A percentile compares a stretch with the other conserved stretches of the same genome.
Conservation (phyloP, 1,284 basidiomycete species). For the Macrocybe sp. region DNA sequence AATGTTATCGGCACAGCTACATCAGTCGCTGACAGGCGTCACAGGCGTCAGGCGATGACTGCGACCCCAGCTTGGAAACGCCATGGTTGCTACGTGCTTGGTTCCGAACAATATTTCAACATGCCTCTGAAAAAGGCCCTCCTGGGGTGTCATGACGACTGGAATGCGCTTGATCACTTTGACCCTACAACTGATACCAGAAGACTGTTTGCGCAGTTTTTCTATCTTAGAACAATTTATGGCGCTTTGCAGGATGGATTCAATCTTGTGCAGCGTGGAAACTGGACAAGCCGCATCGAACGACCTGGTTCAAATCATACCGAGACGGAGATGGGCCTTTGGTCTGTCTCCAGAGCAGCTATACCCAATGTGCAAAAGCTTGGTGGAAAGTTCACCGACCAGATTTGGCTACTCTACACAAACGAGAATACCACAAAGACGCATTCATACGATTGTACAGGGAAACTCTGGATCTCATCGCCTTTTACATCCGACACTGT, state of each 20-base stretch:
- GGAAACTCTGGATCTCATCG: constrained; percentile 65
- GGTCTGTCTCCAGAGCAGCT: constrained; percentile 70
- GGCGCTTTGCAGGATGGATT: constrained; percentile 81
- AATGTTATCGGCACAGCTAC: neutral
- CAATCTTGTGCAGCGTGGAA: constrained; percentile 71
- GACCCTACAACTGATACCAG: constrained; percentile 79
- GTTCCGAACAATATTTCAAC: constrained; percentile 87
- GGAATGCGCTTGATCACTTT: constrained; percentile 90
- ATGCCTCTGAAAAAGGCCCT: constrained; percentile 77
- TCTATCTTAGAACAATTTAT: constrained; percentile 65
- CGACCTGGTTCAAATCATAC: constrained; percentile 82
- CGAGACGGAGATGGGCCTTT: constrained; percentile 80
- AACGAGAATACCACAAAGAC: constrained; percentile 76
- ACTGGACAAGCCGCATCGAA: constrained; percentile 75
- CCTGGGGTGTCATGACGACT: constrained; percentile 80
- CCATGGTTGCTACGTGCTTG: constrained; percentile 86
- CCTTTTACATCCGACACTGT: constrained; percentile 59
- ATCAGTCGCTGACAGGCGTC: constrained; percentile 6
- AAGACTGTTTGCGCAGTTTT: constrained; percentile 70
- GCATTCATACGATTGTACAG: constrained; percentile 58
- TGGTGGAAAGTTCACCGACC: constrained; percentile 52
- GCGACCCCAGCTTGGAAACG: constrained; percentile 83
- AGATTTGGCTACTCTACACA: constrained; percentile 79
- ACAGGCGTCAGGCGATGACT: constrained; percentile 87
- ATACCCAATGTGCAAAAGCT: constrained; percentile 52